Base-by-base conservation (phyloP, 495 filamentous ascomycete genomes). In the Tuber magnatum region DNA sequence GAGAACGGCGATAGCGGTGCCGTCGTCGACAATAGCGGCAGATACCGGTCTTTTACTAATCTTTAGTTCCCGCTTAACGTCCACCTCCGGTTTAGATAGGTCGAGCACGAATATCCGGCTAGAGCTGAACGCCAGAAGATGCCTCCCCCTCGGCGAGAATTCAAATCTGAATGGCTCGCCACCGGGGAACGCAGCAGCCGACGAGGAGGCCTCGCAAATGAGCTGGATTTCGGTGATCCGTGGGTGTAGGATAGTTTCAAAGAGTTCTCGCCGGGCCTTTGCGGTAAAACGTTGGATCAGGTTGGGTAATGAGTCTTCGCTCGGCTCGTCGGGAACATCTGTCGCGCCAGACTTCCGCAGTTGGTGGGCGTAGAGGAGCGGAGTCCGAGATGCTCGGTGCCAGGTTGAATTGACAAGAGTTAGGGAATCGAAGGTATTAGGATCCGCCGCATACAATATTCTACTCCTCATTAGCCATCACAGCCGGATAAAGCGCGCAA, bases 161-260 rank as follows among this genome's bases (percentile, higher is more conserved):
- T 88, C 88, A 79, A 95, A 96, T 71, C 92, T 91, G 83, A 96
- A 92, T 68, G 92, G 92, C 83, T 96, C 93, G 35, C 93, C 93
- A 9, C 92, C 91, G 0, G 93, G 93, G 74, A 91, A 91, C 0
- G 90, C 88, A 14, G 91, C 92, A 20, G 93, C 92, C 0, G 92
- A 94, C 76, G 91, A 92, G 82, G 93, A 92, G 28, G 92, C 93
- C 44, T 90, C 91, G 24, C 92, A 94, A n/a, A 94, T 89, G 40
- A 96, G 84, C 74, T 90, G 93, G 76, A 95, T 87, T 51, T 92
- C 83, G 28, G 91, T 94, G 73, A 87, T 85, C 56, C 82, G 88
- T 10, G 93, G 93, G 35, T 90, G 88, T 35, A 94, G 82, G 82
- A 92, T 93, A 12, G 91, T 89, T 80, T 93, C 90, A 80, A 94